Conservation (phyloP, 768 basidiomycete genomes). For the Trametes elegans region DNA sequence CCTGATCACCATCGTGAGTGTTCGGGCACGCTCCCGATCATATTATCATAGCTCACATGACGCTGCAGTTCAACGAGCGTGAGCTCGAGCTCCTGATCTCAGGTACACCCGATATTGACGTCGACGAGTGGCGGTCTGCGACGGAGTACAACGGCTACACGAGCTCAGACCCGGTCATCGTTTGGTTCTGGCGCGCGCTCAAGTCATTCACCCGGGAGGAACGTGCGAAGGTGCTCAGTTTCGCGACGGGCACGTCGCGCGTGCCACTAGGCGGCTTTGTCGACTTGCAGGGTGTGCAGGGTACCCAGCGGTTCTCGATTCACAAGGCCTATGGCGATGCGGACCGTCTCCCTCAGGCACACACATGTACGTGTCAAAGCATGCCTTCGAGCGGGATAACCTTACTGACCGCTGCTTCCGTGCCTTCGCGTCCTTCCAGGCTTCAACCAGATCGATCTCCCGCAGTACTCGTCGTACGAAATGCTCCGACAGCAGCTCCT, state of each 20-base stretch:
- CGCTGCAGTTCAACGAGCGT: slow-evolving; percentile 82
- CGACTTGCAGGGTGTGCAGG: slow-evolving; percentile 93
- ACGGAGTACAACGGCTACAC: slow-evolving; percentile 90
- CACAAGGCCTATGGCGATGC: slow-evolving; percentile 89
- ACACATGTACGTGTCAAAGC: slow-evolving; percentile 64
- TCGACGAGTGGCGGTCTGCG: slow-evolving; percentile 94
- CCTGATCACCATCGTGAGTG: slow-evolving; percentile 83
- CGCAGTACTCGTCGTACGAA: slow-evolving; percentile 94
- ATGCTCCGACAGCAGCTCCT: slow-evolving; percentile 89
- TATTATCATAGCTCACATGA: slow-evolving; percentile 17
- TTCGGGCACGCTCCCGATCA: slow-evolving; percentile 8
- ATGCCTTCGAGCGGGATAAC: neutral
- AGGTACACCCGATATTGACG: slow-evolving; percentile 97
- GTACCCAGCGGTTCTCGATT: slow-evolving; percentile 92
- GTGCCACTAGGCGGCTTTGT: slow-evolving; percentile 94
- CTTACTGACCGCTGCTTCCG: slow-evolving; percentile 6
- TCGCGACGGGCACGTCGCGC: slow-evolving; percentile 89
- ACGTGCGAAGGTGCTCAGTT: slow-evolving; percentile 94
- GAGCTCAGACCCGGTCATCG: slow-evolving; percentile 90
- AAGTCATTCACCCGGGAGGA: slow-evolving; percentile 98
- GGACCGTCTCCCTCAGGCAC: slow-evolving; percentile 84
- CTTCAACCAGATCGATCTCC: slow-evolving; percentile 94
- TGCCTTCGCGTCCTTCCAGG: slow-evolving; percentile 42
- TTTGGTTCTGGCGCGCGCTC: slow-evolving; percentile 99
- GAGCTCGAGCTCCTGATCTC: slow-evolving; percentile 93